Evolutionary conservation across 2,329 filamentous ascomycete genomes (phyloP).

Genomic region (Elsinoe perseae): DNA sequence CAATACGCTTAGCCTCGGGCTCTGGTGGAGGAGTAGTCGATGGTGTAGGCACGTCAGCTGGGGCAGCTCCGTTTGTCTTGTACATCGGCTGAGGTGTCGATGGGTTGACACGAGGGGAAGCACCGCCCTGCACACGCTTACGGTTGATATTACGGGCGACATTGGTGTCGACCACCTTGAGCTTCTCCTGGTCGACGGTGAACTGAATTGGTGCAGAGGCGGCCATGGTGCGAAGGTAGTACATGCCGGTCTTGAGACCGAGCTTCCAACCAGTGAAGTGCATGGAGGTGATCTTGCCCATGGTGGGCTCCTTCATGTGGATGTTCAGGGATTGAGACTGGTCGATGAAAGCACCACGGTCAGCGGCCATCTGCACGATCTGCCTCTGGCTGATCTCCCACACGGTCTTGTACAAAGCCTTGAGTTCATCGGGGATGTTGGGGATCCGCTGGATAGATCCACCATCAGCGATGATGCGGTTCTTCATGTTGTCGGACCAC

Average conservation of each 20-base stretch:
- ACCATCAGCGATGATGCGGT: slow-evolving; percentile 95
- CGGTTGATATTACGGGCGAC: slow-evolving; percentile 59
- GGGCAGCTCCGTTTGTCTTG: slow-evolving; percentile 39
- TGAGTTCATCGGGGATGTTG: slow-evolving; percentile 92
- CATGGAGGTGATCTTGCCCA: slow-evolving; percentile 99
- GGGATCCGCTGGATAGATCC: slow-evolving; percentile 95
- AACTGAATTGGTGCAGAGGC: slow-evolving; percentile 97
- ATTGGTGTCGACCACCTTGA: slow-evolving; percentile 78
- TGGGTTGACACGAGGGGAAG: slow-evolving; percentile 32
- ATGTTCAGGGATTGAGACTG: slow-evolving; percentile 99
- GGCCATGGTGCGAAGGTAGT: slow-evolving; percentile 97
- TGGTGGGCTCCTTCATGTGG: slow-evolving; percentile 97
- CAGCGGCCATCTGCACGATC: slow-evolving; percentile 95
- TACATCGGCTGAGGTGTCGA: slow-evolving; percentile 59
- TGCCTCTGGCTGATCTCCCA: slow-evolving; percentile 98
- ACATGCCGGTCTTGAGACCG: slow-evolving; percentile 99
- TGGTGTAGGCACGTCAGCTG: slow-evolving; percentile 62
- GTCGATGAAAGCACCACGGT: slow-evolving; percentile 97
- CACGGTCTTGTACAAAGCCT: slow-evolving; percentile 97
- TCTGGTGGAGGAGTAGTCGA: slow-evolving; percentile 57
- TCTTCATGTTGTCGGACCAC: slow-evolving; percentile 99
- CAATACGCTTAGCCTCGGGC: slow-evolving; percentile 33
- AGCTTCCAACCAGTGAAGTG: slow-evolving; percentile 99
- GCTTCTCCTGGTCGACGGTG: slow-evolving; percentile 92
- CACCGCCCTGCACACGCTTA: slow-evolving; percentile 54